Evolutionary conservation across 176 grass and related monocot species (phyloP).

Genomic region (Zea luxurians): DNA sequence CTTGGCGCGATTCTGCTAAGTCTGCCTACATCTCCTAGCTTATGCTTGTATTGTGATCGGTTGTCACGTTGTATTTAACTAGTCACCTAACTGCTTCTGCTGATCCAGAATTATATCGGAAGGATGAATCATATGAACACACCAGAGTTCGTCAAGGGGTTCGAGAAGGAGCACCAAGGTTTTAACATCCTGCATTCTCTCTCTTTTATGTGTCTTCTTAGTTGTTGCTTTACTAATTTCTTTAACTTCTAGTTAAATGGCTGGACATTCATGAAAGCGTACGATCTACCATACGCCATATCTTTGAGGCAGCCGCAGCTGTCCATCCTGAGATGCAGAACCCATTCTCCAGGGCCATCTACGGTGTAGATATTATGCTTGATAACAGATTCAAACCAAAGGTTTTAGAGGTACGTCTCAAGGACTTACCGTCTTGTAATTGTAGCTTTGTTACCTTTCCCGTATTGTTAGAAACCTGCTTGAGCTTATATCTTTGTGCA

Average conservation of each 20-base stretch:
- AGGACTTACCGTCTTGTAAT: not conserved
- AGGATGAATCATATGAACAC: conserved; percentile 88
- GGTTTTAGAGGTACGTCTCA: conserved; percentile 71
- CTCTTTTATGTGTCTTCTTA: not conserved
- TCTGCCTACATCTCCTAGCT: conserved; percentile 3
- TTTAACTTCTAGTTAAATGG: conserved; percentile 71
- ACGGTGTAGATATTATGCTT: conserved; percentile 94
- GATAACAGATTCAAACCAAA: conserved; percentile 76
- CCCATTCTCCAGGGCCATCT: conserved; percentile 74
- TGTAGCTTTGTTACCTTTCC: not conserved
- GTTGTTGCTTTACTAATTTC: conserved; percentile 5
- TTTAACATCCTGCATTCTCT: not conserved
- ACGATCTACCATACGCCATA: conserved; percentile 51
- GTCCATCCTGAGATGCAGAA: conserved; percentile 95
- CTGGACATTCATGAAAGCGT: conserved; percentile 68
- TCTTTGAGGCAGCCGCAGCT: conserved; percentile 79
- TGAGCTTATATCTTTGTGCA: not conserved
- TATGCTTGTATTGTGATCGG: conserved; percentile 17
- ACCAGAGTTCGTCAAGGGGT: conserved; percentile 78
- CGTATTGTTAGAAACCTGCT: not conserved
- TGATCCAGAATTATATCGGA: conserved; percentile 85
- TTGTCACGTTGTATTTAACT: not conserved
- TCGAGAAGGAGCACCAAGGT: conserved; percentile 98
- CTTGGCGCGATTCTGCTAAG: not conserved
- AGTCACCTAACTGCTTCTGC: conserved; percentile 17